Evolutionary conservation across 495 filamentous ascomycete genomes (phyloP).

Genomic region (Articulospora tetracladia): DNA sequence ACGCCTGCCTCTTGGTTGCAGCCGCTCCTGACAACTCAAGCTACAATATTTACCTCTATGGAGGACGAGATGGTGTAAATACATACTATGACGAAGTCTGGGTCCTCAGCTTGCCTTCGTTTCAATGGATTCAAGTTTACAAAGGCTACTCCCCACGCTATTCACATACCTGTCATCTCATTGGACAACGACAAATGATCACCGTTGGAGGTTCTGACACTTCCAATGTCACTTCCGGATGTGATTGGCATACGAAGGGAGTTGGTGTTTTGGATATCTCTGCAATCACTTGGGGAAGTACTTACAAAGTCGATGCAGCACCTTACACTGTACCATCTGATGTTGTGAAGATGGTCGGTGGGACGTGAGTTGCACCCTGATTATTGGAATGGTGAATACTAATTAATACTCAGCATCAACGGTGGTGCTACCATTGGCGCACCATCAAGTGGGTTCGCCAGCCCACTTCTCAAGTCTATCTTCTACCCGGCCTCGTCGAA

Average conservation of each 20-base stretch:
- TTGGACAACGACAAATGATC: slow-evolving; percentile 34
- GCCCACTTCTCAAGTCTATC: not conserved
- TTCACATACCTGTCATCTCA: slow-evolving; percentile 36
- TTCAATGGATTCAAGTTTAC: slow-evolving; percentile 32
- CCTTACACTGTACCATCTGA: slow-evolving; percentile 28
- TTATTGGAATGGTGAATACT: not conserved
- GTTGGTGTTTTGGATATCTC: slow-evolving; percentile 35
- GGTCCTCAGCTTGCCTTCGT: slow-evolving; percentile 34
- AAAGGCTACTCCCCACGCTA: slow-evolving; percentile 29
- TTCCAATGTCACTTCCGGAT: slow-evolving; percentile 21
- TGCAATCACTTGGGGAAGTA: slow-evolving; percentile 33
- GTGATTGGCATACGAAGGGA: slow-evolving; percentile 36
- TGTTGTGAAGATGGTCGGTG: slow-evolving; percentile 27
- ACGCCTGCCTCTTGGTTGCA: slow-evolving; percentile 30
- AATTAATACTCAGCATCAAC: not conserved
- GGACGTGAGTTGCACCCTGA: not conserved
- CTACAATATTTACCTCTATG: slow-evolving; percentile 20
- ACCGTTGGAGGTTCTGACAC: slow-evolving; percentile 34
- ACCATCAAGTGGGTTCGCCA: not conserved
- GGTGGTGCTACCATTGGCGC: not conserved
- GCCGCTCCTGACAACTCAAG: slow-evolving; percentile 32
- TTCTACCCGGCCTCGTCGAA: not conserved
- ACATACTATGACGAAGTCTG: slow-evolving; percentile 32
- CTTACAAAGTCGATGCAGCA: slow-evolving; percentile 23
- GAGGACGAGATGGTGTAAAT: not conserved